Base-by-base conservation (phyloP, 2,329 filamentous ascomycete genomes). In the Cladorrhinum sp. region DNA sequence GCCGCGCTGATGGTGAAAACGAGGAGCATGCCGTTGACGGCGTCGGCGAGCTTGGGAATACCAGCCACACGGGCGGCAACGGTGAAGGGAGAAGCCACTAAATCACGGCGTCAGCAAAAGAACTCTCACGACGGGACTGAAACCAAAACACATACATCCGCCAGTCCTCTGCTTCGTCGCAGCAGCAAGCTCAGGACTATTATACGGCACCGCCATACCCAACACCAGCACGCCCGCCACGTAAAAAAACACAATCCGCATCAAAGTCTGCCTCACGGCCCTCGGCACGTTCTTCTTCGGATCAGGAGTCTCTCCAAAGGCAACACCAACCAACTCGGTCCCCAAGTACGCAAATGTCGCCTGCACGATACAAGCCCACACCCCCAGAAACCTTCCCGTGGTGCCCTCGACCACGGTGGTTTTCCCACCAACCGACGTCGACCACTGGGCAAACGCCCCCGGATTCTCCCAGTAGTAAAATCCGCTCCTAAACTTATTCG, bases 191-290 rank as follows among this genome's bases (percentile, higher is more conserved):
- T 65, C 20, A 0, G 64, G 39, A 58, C 73, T 73, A 73, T 89
- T 76, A 76, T 87, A 89, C 0, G 86, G 85, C 1, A 90, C 83
- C 12, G 87, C 77, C 77, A 88, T 88, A 60, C 87, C 87, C 5
- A 90, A 75, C 50, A 89, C 80, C 50, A 90, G 76, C 16, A 90
- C 85, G 7, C 82, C 85, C 26, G 86, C 72, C 60, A 87, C 79
- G 74, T 90, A 90, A 76, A 90, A 90, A 73, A 89, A 79, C 62
- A 87, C 72, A 69, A 90, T 90, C 20, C 87, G 86, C 74, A 82
- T 86, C 72, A 90, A 87, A 42, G 86, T 89, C 59, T 89, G 79
- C 68, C 84, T 86, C 73, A 89, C 87, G 24, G 87, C 87, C 50
- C 82, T 79, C 1, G 87, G 87, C 60, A 90, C 86, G 54, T 84